Evolutionary conservation across 106 monocot species (phyloP), one percentile per base, ranked within the genome.

Genomic region (Acorus gramineus): DNA sequence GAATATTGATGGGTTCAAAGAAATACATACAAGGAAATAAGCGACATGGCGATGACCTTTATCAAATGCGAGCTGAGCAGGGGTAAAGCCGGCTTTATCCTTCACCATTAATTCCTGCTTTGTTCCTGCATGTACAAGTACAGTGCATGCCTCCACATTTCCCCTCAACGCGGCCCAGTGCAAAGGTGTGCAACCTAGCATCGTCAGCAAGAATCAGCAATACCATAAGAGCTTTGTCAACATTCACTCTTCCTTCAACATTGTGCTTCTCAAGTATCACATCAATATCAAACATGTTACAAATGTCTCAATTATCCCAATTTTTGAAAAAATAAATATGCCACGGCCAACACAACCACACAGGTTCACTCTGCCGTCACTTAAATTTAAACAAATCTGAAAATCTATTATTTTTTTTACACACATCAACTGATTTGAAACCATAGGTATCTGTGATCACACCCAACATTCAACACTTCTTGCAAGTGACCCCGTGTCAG

Each of bases 161-260:
- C 87, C 95, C 66, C 78, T 87, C 64, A 95, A n/a, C 52, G 90
- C 95, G 64, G 84, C 90, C 95, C 95, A 95, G 57, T 95, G 95
- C 61, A 95, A 70, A 53, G 95, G 80, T 54, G 95, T 95, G 64
- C 86, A 90, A 11, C 95, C 95, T 95, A 72, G 28, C 28, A 28
- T 28, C 0, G 28, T 28, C 28, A 28, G 28, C 28, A 28, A 28
- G 28, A 28, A 28, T 28, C 28, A 28, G 28, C 28, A 28, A 28
- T 28, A 28, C 28, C 28, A 28, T 28, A 28, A 28, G 28, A 28
- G 28, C 28, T 1, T 28, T 28, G 28, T 28, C 28, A 28, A 28
- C 28, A 28, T 28, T 28, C 28, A 28, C 28, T 28, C 28, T 28
- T 28, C 28, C 28, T 28, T 28, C 28, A 28, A 28, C 28, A 28